A percentile compares a stretch with the other conserved stretches of the same genome.
Conservation (phyloP, 202 grass and related monocot species). For the Schoenoplectus tabernaemontani region DNA sequence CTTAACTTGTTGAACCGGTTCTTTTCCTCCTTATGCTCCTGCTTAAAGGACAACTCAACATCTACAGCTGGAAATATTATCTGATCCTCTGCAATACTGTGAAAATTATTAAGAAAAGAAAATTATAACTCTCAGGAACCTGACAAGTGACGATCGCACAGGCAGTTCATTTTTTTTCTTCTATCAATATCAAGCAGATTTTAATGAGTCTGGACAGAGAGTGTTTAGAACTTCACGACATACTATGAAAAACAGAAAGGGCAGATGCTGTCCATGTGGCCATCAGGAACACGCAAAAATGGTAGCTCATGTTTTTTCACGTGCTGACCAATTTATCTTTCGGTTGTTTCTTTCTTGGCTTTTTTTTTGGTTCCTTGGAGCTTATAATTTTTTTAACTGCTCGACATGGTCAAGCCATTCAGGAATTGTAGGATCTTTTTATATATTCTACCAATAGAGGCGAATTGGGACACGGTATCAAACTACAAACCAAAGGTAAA, state of each 20-base stretch:
- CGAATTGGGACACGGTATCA: background rate
- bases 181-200: no score
- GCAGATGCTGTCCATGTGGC: background rate
- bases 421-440: background rate
- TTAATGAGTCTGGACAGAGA: no score
- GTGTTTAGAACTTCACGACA: no score
- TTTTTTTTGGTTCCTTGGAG: no score
- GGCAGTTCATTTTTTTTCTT: background rate
- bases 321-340: background rate
- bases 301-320: background rate
- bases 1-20: constrained; percentile 71
- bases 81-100: constrained; percentile 85
- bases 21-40: constrained; percentile 82
- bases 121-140: background rate
- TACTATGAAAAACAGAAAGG: no score
- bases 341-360: background rate
- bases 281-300: background rate
- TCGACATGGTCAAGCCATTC: background rate
- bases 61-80: constrained; percentile 88
- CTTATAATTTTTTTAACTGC: background rate
- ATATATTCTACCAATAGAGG: background rate
- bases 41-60: constrained; percentile 42
- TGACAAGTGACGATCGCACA: background rate
- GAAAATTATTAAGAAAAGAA: constrained; percentile 5
- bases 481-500: background rate